Conservation (phyloP, 208 protist genomes). For the Acanthamoeba rhysodes region DNA sequence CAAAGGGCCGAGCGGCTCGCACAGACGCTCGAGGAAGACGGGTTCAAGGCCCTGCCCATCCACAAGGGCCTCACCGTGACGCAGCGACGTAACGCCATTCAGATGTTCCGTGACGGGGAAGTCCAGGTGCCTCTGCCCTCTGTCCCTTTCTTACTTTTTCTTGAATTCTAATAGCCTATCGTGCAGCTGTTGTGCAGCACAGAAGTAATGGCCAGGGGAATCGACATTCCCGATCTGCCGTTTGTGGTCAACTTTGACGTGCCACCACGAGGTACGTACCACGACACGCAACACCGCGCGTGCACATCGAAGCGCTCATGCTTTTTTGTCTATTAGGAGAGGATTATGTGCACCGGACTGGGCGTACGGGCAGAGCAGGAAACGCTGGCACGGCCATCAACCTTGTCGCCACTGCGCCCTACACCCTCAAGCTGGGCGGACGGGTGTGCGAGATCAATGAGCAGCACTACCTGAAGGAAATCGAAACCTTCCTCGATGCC, state of each 20-base stretch:
- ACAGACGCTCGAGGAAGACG: constrained; percentile 33
- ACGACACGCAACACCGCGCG: too few relatives aligned
- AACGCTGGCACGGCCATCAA: constrained; percentile 6
- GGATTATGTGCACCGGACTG: constrained; percentile 97
- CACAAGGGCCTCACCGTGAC: not conserved
- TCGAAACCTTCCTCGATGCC: not conserved
- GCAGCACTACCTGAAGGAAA: constrained; percentile 28
- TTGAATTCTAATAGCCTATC: not conserved
- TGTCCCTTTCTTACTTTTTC: too few relatives aligned
- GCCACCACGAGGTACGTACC: constrained; percentile 87
- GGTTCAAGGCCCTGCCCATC: constrained; percentile 64
- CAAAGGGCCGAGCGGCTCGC: constrained; percentile 39
- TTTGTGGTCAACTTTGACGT: constrained; percentile 94
- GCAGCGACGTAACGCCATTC: constrained; percentile 14
- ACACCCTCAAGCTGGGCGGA: constrained; percentile 37
- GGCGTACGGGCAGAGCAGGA: constrained; percentile 96
- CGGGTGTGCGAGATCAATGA: constrained; percentile 26
- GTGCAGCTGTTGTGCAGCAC: constrained; percentile 24
- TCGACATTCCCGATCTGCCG: constrained; percentile 93
- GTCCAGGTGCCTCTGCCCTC: not conserved
- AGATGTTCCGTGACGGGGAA: constrained; percentile 29
- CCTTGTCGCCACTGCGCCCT: not conserved
- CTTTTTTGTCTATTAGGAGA: constrained; percentile 84
- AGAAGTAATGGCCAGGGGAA: constrained; percentile 88
- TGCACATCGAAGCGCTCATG: too few relatives aligned